phyloP scores from a whole-genome alignment of 2,329 filamentous ascomycete species.

The Sporothrix globosa region DNA sequence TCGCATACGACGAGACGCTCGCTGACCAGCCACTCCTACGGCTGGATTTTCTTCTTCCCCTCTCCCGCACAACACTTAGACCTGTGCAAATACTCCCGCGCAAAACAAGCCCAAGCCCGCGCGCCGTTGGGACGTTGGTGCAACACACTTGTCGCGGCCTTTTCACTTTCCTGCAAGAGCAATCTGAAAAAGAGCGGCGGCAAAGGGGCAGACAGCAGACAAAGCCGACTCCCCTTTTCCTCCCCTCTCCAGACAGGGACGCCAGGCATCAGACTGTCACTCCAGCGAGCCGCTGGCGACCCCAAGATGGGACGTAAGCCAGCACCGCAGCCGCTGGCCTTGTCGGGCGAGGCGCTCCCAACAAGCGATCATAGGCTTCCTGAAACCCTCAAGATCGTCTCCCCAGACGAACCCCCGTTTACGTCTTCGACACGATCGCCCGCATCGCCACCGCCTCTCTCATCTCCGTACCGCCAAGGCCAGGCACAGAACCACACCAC shows the following conservation, averaged over 20 bases:
- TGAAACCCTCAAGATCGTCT: conserved; percentile 44
- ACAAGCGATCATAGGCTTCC: conserved; percentile 44
- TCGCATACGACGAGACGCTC: too few relatives aligned
- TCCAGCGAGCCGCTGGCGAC: conserved; percentile 25
- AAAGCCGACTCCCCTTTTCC: conserved; percentile 7
- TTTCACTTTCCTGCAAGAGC: conserved; percentile 5
- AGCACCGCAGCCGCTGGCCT: conserved; percentile 61
- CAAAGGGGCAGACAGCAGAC: conserved; percentile 9
- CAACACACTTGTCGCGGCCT: conserved; percentile 11
- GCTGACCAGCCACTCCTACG: neutral
- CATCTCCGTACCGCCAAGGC: conserved; percentile 50
- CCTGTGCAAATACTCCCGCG: neutral
- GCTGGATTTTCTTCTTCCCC: neutral
- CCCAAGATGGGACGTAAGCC: conserved; percentile 60
- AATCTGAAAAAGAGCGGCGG: neutral
- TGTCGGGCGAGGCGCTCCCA: conserved; percentile 49
- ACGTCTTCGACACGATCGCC: conserved; percentile 44
- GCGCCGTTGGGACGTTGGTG: conserved; percentile 22
- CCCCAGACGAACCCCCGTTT: conserved; percentile 47
- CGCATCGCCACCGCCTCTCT: conserved; percentile 46
- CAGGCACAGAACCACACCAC: conserved; percentile 34
- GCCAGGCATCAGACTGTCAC: neutral
- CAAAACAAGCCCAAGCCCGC: neutral
- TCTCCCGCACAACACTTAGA: conserved; percentile 4
- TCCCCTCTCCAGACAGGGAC: neutral